Conservation (phyloP, 345 rosid species). For the Acer campestre region DNA sequence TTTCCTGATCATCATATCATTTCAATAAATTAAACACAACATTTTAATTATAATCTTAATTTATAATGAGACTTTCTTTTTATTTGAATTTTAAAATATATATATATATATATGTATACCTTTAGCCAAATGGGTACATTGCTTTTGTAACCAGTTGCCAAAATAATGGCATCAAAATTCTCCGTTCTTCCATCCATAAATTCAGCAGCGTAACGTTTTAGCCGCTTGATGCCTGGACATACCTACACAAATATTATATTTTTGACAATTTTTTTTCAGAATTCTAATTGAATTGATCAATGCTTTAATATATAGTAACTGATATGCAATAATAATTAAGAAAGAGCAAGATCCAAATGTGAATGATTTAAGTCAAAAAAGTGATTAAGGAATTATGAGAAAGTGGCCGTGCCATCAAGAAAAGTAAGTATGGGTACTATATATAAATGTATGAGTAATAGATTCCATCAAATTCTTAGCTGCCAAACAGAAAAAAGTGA, state of each 20-base stretch:
- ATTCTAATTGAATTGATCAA: neutral
- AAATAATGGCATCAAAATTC: constrained; percentile 75
- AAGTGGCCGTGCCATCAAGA: neutral
- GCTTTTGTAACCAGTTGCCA: constrained; percentile 97
- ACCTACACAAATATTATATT: constrained; percentile 40
- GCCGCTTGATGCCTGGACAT: constrained; percentile 59
- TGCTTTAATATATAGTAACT: neutral
- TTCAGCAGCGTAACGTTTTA: constrained; percentile 56
- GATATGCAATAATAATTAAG: neutral
- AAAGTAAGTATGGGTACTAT: constrained; percentile 17
- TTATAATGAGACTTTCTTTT: neutral
- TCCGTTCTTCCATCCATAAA: constrained; percentile 62
- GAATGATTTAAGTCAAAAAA: neutral
- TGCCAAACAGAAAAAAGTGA: constrained; percentile 21
- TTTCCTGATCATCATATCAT: constrained; percentile 46
- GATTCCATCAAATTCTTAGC: constrained; percentile 37
- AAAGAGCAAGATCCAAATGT: neutral
- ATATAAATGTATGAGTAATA: neutral
- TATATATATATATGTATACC: constrained; percentile 38
- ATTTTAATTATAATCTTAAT: neutral
- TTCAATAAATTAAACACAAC: neutral
- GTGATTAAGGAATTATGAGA: constrained; percentile 9
- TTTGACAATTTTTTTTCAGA: neutral
- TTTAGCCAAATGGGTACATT: constrained; percentile 91
- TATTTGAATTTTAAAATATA: neutral